phyloP scores from a whole-genome alignment of 176 grass and related monocot genomes.

The Carex littledalei region DNA sequence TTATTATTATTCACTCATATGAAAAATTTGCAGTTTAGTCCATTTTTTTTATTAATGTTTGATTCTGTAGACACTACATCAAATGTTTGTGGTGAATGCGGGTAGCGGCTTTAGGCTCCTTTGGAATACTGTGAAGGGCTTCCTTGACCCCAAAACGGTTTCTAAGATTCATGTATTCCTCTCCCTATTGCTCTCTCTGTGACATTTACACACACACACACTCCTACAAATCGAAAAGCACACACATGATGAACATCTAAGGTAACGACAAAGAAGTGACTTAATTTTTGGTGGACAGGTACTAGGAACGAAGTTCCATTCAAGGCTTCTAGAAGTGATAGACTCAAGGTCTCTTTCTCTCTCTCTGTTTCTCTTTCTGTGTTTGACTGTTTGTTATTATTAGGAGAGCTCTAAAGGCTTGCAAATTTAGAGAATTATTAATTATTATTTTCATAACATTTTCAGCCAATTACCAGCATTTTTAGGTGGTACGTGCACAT shows the following conservation, averaged over 20 bases:
- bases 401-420: not conserved
- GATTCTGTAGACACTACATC: slow-evolving; percentile 59
- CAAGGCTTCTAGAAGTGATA: slow-evolving; percentile 75
- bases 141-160: slow-evolving; percentile 89
- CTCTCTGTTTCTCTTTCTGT: not conserved
- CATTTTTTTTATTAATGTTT: not conserved
- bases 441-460: slow-evolving; percentile 20
- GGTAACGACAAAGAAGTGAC: not conserved
- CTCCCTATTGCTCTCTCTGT: not conserved
- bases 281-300: slow-evolving; percentile 39
- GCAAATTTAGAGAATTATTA: not conserved
- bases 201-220: not conserved
- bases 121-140: slow-evolving; percentile 94
- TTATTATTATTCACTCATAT: not conserved
- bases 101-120: slow-evolving; percentile 88
- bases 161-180: slow-evolving; percentile 80
- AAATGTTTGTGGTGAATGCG: slow-evolving; percentile 96
- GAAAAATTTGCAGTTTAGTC: not conserved
- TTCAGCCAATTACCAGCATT: slow-evolving; percentile 91
- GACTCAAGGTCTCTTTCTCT: slow-evolving; percentile 54
- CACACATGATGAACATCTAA: not conserved
- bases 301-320: slow-evolving; percentile 89
- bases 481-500: slow-evolving; percentile 78
- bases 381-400: not conserved
- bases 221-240: not conserved